Percentiles rank a stretch among this genome's conserved stretches.
Conservation (phyloP, 2,329 filamentous ascomycete genomes). For the Neofusicoccum umdonicola region DNA sequence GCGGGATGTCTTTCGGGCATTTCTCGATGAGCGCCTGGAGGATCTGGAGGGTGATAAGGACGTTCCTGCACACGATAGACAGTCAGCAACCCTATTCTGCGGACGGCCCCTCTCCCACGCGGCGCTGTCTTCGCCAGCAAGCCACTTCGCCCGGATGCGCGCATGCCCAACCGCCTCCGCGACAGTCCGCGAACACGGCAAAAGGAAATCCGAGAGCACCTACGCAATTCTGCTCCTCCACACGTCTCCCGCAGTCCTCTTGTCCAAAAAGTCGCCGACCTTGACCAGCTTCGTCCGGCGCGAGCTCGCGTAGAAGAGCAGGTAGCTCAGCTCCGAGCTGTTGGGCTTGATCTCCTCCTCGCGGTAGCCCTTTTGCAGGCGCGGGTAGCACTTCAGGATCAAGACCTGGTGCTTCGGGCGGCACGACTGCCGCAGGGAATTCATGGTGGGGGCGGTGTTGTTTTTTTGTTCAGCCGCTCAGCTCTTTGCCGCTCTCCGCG, state of each 20-base stretch:
- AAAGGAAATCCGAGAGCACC: constrained; percentile 32
- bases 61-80: constrained; percentile 60
- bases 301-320: constrained; percentile 94
- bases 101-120: neutral
- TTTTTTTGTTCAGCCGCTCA: neutral
- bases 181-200: neutral
- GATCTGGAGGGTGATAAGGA: constrained; percentile 93
- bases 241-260: constrained; percentile 88
- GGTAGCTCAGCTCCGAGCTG: constrained; percentile 92
- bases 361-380: constrained; percentile 77
- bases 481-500: no score
- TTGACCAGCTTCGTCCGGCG: constrained; percentile 94
- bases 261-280: constrained; percentile 90
- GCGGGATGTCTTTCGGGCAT: constrained; percentile 80
- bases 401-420: constrained; percentile 97
- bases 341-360: constrained; percentile 88
- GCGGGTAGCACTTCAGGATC: constrained; percentile 93
- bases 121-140: neutral
- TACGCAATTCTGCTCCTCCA: constrained; percentile 86
- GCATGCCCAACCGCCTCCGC: neutral
- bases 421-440: constrained; percentile 59
- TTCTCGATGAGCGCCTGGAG: constrained; percentile 90
- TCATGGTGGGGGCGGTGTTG: constrained; percentile 39
- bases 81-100: neutral
- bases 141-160: neutral